Evolutionary conservation across 2,329 filamentous ascomycete genomes (phyloP).

Genomic region (Nakataea oryzae): DNA sequence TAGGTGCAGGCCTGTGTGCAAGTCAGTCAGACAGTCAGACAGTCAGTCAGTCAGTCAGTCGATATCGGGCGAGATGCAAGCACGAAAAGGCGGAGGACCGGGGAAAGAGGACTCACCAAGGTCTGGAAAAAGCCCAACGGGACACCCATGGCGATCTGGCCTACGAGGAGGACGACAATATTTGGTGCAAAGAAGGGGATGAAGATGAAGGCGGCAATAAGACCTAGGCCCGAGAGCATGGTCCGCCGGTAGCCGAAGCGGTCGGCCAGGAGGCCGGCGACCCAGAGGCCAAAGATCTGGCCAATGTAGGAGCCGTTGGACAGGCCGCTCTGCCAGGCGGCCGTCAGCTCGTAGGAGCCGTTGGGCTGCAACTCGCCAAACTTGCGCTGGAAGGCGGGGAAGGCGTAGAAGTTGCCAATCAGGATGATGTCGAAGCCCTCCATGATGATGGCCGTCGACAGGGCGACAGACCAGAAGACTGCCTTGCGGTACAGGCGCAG

Average conservation of each 20-base stretch:
- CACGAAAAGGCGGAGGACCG: neutral
- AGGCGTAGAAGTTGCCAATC: constrained; percentile 13
- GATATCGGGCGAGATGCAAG: too few species aligned
- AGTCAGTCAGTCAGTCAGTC: too few species aligned
- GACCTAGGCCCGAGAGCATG: constrained; percentile 32
- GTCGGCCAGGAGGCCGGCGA: constrained; percentile 42
- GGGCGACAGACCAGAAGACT: constrained; percentile 13
- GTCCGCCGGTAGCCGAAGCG: constrained; percentile 38
- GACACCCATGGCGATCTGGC: constrained; percentile 29
- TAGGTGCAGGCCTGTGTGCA: constrained; percentile 17
- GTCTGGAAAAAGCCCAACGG: constrained; percentile 8
- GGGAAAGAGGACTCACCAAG: neutral
- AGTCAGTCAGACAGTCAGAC: neutral
- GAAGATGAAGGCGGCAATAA: constrained; percentile 40
- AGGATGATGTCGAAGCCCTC: constrained; percentile 22
- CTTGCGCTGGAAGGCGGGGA: constrained; percentile 20
- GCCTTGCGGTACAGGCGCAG: constrained; percentile 17
- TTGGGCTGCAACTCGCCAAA: constrained; percentile 9
- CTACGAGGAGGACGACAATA: constrained; percentile 32
- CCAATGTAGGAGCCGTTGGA: constrained; percentile 42
- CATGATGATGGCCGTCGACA: constrained; percentile 29
- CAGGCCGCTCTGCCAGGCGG: constrained; percentile 46
- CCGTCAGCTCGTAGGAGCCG: constrained; percentile 34
- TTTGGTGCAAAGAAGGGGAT: constrained; percentile 41
- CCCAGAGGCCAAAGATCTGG: constrained; percentile 42